Conservation (phyloP, 2,329 filamentous ascomycete genomes). For the Fusarium staphyleae region DNA sequence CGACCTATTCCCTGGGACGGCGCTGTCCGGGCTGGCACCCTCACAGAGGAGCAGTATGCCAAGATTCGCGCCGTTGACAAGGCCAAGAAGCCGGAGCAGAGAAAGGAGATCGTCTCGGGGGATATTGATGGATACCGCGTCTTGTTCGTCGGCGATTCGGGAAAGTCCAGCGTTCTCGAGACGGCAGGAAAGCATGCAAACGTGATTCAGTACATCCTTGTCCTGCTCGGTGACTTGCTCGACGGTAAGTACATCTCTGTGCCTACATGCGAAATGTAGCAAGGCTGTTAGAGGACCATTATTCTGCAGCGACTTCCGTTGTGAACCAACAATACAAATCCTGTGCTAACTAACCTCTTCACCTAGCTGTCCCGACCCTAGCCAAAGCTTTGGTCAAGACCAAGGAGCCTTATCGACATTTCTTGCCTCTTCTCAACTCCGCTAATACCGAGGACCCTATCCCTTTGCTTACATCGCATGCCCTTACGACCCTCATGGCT, state of each 20-base stretch:
- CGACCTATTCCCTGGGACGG: constrained; percentile 98
- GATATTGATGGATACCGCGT: constrained; percentile 82
- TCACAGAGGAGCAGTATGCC: constrained; percentile 91
- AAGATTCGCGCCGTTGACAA: constrained; percentile 98
- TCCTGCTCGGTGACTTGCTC: constrained; percentile 85
- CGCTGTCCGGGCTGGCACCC: constrained; percentile 88
- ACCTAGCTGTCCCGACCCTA: constrained; percentile 79
- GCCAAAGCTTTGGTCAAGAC: constrained; percentile 78
- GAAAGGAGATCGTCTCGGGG: constrained; percentile 79
- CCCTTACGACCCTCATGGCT: constrained; percentile 80
- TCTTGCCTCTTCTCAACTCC: constrained; percentile 85
- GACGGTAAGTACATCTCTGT: constrained; percentile 67
- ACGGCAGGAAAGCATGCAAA: constrained; percentile 84
- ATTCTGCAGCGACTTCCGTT: constrained; percentile 15
- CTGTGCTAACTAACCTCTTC: constrained; percentile 30
- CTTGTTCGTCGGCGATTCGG: constrained; percentile 80
- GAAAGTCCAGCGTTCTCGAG: constrained; percentile 77
- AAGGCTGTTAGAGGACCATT: neutral
- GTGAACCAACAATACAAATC: neutral
- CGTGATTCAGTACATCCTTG: constrained; percentile 93
- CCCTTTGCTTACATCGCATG: constrained; percentile 86
- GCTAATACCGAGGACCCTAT: constrained; percentile 80
- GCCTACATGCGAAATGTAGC: constrained; percentile 8
- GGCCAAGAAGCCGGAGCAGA: constrained; percentile 83
- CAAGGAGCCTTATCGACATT: constrained; percentile 79